phyloP scores from a whole-genome alignment of 208 protist species.

The Trichomonas tenax region DNA sequence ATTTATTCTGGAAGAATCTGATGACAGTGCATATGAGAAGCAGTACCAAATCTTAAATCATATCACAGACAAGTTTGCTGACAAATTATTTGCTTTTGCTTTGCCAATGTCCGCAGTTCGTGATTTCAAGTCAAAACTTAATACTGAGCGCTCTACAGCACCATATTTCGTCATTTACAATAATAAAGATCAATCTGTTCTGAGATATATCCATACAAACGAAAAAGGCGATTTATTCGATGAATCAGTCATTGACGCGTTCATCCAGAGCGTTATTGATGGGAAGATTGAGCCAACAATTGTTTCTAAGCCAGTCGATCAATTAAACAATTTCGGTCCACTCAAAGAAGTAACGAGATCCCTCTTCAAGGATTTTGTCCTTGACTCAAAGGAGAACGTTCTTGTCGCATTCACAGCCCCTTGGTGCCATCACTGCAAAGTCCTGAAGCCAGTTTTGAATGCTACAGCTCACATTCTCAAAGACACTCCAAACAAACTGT shows the following conservation, averaged over 20 bases:
- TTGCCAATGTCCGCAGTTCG: neutral
- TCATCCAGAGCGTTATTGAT: neutral
- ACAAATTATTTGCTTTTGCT: neutral
- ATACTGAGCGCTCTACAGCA: neutral
- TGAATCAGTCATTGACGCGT: neutral
- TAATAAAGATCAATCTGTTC: neutral
- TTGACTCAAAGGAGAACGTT: neutral
- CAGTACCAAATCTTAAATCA: neutral
- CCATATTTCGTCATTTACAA: neutral
- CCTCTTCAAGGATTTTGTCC: neutral
- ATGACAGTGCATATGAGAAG: neutral
- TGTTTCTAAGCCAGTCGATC: neutral
- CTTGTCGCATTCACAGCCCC: neutral
- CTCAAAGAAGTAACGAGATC: neutral
- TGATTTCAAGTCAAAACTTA: neutral
- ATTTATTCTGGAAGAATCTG: neutral
- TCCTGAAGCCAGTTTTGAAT: neutral
- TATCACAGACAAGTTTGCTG: neutral
- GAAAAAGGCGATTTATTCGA: neutral
- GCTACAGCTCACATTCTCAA: neutral
- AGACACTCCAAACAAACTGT: neutral
- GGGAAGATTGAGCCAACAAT: neutral
- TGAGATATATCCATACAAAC: neutral
- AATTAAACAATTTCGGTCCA: neutral
- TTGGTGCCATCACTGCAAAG: neutral